Percentiles rank a stretch among this genome's conserved stretches.
Evolutionary conservation across 208 protist genomes (phyloP).

Genomic region (Leishmania mexicana): DNA sequence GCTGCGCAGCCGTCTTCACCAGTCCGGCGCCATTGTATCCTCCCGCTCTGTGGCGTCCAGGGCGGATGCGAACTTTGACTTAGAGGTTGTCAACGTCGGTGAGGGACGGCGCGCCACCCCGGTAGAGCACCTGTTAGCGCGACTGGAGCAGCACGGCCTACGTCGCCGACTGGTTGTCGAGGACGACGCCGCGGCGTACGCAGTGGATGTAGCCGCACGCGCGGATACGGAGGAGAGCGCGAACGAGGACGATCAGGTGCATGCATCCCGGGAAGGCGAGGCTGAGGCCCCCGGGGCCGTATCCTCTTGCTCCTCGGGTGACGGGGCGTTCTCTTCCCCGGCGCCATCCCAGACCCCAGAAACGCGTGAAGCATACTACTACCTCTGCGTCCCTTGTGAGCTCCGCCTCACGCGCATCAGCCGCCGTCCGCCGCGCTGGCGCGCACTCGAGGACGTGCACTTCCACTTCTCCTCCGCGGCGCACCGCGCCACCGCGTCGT

Average conservation of each 20-base stretch:
- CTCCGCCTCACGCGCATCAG: slow-evolving; percentile 56
- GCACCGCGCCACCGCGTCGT: slow-evolving; percentile 70
- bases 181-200: slow-evolving; percentile 33
- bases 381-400: slow-evolving; percentile 87
- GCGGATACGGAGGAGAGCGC: not conserved
- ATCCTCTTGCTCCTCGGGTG: not conserved
- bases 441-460: slow-evolving; percentile 82
- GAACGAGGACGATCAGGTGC: not conserved
- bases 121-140: slow-evolving; percentile 70
- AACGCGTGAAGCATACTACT: slow-evolving; percentile 73
- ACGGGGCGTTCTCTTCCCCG: not conserved
- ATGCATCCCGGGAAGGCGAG: not conserved
- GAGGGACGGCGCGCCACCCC: slow-evolving; percentile 50
- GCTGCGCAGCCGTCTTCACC: slow-evolving; percentile 42
- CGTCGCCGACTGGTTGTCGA: slow-evolving; percentile 56
- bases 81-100: slow-evolving; percentile 72
- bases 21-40: slow-evolving; percentile 54
- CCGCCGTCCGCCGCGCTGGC: slow-evolving; percentile 35
- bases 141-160: slow-evolving; percentile 85
- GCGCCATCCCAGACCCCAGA: slow-evolving; percentile 7
- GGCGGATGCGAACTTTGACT: slow-evolving; percentile 18
- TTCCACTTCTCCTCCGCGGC: slow-evolving; percentile 80
- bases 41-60: slow-evolving; percentile 60
- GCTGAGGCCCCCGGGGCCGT: not conserved
- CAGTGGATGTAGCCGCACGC: slow-evolving; percentile 13